Percentiles rank a stretch among this genome's conserved stretches.
phyloP scores from a whole-genome alignment of 805 yeast genomes.

The Candida corydali region DNA sequence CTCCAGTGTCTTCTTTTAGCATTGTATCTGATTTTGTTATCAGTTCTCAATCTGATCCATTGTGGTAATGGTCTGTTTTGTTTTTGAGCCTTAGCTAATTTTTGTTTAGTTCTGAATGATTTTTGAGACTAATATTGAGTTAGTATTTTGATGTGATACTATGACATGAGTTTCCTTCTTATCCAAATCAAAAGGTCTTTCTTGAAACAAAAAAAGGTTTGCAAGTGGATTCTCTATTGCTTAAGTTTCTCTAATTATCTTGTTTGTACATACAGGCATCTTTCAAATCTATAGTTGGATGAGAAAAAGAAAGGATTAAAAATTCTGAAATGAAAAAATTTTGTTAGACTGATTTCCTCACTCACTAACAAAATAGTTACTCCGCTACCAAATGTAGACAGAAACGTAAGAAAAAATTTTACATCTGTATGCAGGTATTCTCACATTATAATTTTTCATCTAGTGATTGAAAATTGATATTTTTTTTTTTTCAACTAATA shows the following conservation, averaged over 20 bases:
- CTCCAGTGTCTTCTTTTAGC: constrained; percentile 99
- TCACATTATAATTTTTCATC: too few relatives aligned
- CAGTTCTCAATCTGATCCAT: constrained; percentile 98
- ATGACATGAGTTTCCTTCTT: neutral
- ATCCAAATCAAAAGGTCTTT: too few relatives aligned
- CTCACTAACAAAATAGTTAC: neutral
- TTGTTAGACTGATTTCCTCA: constrained; percentile 4
- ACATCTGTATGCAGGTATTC: constrained; percentile 2
- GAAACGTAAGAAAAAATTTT: neutral
- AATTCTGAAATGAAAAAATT: constrained; percentile 1
- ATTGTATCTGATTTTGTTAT: constrained; percentile 96
- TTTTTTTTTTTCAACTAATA: constrained; percentile 1
- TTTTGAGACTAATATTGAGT: constrained; percentile 69
- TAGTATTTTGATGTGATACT: constrained; percentile 1
- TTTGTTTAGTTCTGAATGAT: constrained; percentile 95
- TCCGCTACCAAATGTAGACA: too few relatives aligned
- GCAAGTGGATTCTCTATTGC: too few relatives aligned
- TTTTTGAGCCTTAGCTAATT: constrained; percentile 97
- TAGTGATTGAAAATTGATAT: neutral
- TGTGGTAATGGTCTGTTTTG: constrained; percentile 99
- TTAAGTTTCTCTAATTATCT: too few relatives aligned
- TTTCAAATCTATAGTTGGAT: constrained; percentile 8
- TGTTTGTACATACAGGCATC: constrained; percentile 49
- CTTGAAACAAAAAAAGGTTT: too few relatives aligned
- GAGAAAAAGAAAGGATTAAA: constrained; percentile 1